Base-by-base conservation (phyloP, 805 yeast genomes). In the Torulaspora indica region DNA sequence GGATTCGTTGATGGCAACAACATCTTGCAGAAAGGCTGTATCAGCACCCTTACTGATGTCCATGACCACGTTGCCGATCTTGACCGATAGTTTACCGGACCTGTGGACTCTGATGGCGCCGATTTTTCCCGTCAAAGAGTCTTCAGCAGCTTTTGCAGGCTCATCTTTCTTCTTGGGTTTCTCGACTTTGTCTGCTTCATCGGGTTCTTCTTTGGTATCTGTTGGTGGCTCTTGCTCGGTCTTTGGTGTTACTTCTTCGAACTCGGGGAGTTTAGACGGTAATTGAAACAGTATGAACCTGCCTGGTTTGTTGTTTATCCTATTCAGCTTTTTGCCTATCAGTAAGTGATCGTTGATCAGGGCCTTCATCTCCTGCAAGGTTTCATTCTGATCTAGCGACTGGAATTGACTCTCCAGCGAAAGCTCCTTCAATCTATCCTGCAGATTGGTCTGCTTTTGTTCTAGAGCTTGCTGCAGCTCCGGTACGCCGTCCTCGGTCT, bases 61-160 rank as follows among this genome's bases (percentile, higher is more conserved):
- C 73, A 81, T 75, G 3, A 76, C 71, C 6, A 78, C 76, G 40
- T 79, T 76, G 10, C 95, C 96, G 30, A 91, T 68, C 47, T 78
- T 75, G 63, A 90, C 75, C 3, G 95, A 74, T 15, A 88, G 63
- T 59, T 77, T 85, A 3, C 98, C 98, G 1, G 96, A 86, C 56
- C 81, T 77, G 62, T 90, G 96, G 36, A 82, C 71, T 43, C 91
- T 77, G 27, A 91, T 58, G 8, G 76, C 72, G 5, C 97, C 97
- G 30, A 88, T 72, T 43, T 71, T 71, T 1, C 96, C 96, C 31
- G 67, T 17, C 43, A 53, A 47, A 7, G 52, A 42, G 27, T 46
- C 47, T 12, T 41, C 49, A 29, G 46, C 40, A 4, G 42, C 38
- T 18, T 17, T 27, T 10, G 15, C 35, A 18, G 32, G 36, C 20